Base-by-base conservation (phyloP, 208 protist species). In the Trypanosoma scelopori region DNA sequence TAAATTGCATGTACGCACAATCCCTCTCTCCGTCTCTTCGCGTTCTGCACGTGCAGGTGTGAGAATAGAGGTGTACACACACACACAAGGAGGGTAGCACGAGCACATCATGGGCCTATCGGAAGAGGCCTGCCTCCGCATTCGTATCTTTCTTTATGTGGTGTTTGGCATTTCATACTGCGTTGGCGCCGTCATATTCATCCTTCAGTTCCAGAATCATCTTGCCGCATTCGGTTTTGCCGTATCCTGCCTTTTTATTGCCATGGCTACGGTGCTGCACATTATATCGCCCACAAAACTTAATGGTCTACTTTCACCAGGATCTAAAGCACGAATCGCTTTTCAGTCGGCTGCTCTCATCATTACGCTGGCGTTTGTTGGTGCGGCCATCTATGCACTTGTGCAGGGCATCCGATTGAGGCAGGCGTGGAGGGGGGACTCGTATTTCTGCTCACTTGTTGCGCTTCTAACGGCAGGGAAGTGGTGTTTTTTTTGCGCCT, bases 391-490 rank as follows among this genome's bases (percentile, higher is more conserved):
- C 27, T 93, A 81, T 77, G 70, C 85, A 43, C 71, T 93, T 53
- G 72, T 67, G 11, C 25, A 55, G 2, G 87, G 87, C 28, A 72
- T 89, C 47, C 65, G 79, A 45, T 23, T 71, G 46, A 62, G 74
- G 43, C 79, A 93, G 57, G 32, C 47, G 4, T 93, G 87, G 87
- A 77, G 43, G 4, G 83, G 74, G 6, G 58, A 77, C 13, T 88
- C 81, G 20, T 87, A 89, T 63, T 93, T 88, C 57, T 93, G 87
- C 60, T 77, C 70, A 27, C 85, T 89, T 76, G 90, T 76, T 27
- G 83, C 81, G 20, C 63, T 85, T 49, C 75, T 69, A 58, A 86
- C 79, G 65, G 74, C 72, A 23, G 75, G 71, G 28, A 93, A 93
- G 76, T 93, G 87, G 87, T 64, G 71, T 42, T 86, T 79, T 63